Evolutionary conservation across 257 asterid genomes (phyloP).

Genomic region (Solanum rostratum): DNA sequence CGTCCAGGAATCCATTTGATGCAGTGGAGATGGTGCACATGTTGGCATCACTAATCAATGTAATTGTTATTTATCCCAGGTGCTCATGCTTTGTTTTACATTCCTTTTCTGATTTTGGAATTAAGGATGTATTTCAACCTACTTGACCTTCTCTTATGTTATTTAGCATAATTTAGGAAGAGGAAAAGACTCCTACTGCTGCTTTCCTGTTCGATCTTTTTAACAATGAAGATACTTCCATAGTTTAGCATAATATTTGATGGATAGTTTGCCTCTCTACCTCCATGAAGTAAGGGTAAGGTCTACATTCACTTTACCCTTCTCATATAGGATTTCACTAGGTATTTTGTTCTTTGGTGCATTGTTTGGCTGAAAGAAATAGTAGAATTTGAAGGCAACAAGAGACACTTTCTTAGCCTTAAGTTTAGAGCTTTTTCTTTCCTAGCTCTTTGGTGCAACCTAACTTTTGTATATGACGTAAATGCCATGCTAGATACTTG

Average conservation of each 20-base stretch:
- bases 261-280: background rate
- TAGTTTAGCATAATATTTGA: background rate
- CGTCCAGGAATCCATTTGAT: constrained; percentile 50
- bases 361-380: background rate
- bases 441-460: background rate
- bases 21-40: constrained; percentile 84
- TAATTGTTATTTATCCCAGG: constrained; percentile 51
- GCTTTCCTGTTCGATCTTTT: background rate
- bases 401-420: background rate
- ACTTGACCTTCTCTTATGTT: too few species aligned
- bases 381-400: background rate
- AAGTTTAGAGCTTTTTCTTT: background rate
- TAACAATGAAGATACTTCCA: background rate
- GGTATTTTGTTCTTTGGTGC: background rate
- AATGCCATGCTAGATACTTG: background rate
- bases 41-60: constrained; percentile 47
- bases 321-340: background rate
- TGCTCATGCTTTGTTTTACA: background rate
- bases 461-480: background rate
- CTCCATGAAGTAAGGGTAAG: background rate
- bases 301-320: background rate
- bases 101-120: background rate
- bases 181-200: too few species aligned
- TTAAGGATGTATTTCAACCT: background rate
- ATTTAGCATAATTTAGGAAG: too few species aligned